Conservation (phyloP, 1,284 basidiomycete species). For the Thecaphora thlaspeos region DNA sequence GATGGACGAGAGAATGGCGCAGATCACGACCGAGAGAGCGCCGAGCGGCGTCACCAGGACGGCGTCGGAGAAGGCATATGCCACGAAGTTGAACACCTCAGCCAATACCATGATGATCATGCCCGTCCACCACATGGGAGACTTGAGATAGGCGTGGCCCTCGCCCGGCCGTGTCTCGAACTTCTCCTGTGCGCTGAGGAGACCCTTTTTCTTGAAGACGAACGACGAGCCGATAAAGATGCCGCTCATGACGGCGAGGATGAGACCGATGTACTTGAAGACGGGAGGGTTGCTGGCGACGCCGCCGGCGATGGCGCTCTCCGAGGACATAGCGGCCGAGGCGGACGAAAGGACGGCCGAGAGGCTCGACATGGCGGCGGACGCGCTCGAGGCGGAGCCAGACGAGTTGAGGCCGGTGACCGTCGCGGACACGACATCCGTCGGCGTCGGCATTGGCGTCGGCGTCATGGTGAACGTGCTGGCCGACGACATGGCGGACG, state of each 20-base stretch:
- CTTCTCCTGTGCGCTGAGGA: conserved; percentile 58
- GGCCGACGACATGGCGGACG: conserved; percentile 17
- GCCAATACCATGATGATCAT: conserved; percentile 54
- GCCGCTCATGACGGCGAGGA: conserved; percentile 79
- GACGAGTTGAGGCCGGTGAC: conserved; percentile 1
- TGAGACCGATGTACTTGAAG: conserved; percentile 65
- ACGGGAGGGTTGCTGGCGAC: conserved; percentile 40
- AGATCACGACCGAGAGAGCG: conserved; percentile 91
- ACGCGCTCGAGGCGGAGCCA: conserved; percentile 18
- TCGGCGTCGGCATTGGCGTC: conserved; percentile 10
- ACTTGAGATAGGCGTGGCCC: conserved; percentile 81
- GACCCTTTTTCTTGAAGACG: conserved; percentile 79
- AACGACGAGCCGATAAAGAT: conserved; percentile 89
- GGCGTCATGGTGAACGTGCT: conserved; percentile 17
- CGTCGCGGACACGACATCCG: conserved; percentile 5
- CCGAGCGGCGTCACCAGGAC: conserved; percentile 93
- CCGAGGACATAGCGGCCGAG: conserved; percentile 40
- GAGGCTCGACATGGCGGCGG: conserved; percentile 33
- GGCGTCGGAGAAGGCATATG: conserved; percentile 85
- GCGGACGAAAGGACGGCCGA: conserved; percentile 45
- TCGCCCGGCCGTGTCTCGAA: conserved; percentile 72
- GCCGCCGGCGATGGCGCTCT: conserved; percentile 34
- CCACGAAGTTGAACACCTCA: conserved; percentile 60
- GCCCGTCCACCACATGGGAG: conserved; percentile 54
- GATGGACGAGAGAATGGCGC: conserved; percentile 86